Conservation (phyloP, 2,329 filamentous ascomycete species). For the Alternaria dauci region DNA sequence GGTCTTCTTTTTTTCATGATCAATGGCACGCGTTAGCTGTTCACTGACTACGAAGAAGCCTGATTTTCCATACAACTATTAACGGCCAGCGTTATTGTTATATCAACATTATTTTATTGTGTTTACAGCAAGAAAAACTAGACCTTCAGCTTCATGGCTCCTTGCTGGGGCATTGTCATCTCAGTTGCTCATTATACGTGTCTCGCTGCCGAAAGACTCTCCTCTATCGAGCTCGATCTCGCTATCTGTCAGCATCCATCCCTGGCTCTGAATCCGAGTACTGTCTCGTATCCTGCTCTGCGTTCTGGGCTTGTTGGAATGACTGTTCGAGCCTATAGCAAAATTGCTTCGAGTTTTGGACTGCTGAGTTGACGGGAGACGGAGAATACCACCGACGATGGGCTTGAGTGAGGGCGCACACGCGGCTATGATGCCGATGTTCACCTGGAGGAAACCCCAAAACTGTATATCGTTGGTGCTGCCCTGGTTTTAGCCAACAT, state of each 20-base stretch:
- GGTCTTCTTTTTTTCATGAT: background rate
- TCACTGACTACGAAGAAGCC: background rate
- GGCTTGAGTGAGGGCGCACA: slow-evolving; percentile 4
- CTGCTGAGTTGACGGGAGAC: background rate
- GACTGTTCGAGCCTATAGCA: background rate
- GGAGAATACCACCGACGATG: background rate
- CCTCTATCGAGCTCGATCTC: slow-evolving; percentile 2
- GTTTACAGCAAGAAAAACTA: background rate
- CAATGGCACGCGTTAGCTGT: background rate
- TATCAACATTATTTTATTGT: background rate
- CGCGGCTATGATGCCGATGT: background rate
- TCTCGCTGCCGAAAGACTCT: background rate
- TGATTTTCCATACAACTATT: background rate
- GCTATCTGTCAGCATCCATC: background rate
- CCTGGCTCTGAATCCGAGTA: background rate
- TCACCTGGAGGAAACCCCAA: slow-evolving; percentile 3
- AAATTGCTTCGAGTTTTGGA: slow-evolving; percentile 3
- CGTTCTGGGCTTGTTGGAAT: background rate
- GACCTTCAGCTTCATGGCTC: background rate
- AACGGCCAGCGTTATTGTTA: background rate
- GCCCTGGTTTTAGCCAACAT: background rate
- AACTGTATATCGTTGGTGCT: slow-evolving; percentile 2
- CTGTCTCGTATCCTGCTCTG: background rate
- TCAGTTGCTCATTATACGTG: background rate
- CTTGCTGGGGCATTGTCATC: background rate